phyloP scores from a whole-genome alignment of 495 filamentous ascomycete species.

The Poronia punctata region DNA sequence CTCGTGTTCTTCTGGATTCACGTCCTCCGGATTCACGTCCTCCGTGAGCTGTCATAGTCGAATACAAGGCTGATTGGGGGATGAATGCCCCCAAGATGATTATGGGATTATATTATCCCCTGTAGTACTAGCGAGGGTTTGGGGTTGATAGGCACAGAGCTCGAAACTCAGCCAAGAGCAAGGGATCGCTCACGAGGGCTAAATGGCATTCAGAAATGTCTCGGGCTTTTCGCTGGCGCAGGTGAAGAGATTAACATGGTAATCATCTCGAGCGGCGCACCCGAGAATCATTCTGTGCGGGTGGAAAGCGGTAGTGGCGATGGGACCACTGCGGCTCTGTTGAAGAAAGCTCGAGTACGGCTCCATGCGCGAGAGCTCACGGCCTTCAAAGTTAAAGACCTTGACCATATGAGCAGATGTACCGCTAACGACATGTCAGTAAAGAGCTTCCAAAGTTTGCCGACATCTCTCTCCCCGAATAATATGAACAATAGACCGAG shows the following conservation, averaged over 20 bases:
- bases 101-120: too few species aligned
- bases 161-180: background rate
- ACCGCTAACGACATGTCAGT: slow-evolving; percentile 52
- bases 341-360: slow-evolving; percentile 86
- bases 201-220: slow-evolving; percentile 14
- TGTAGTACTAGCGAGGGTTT: too few species aligned
- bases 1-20: too few species aligned
- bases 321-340: slow-evolving; percentile 66
- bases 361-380: slow-evolving; percentile 69
- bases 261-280: slow-evolving; percentile 65
- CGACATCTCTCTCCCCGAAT: too few species aligned
- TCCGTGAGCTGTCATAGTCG: too few species aligned
- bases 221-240: slow-evolving; percentile 42
- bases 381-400: slow-evolving; percentile 80
- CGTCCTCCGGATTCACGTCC: too few species aligned
- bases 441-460: too few species aligned
- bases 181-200: background rate
- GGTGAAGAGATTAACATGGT: slow-evolving; percentile 65
- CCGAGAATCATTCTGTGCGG: slow-evolving; percentile 91
- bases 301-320: slow-evolving; percentile 88
- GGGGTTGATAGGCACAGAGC: too few species aligned
- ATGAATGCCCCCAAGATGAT: too few species aligned
- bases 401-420: slow-evolving; percentile 83
- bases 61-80: too few species aligned
- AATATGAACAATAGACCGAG: too few species aligned